Base-by-base conservation (phyloP, 2,329 filamentous ascomycete genomes). In the Drechslerella stenobrocha region DNA sequence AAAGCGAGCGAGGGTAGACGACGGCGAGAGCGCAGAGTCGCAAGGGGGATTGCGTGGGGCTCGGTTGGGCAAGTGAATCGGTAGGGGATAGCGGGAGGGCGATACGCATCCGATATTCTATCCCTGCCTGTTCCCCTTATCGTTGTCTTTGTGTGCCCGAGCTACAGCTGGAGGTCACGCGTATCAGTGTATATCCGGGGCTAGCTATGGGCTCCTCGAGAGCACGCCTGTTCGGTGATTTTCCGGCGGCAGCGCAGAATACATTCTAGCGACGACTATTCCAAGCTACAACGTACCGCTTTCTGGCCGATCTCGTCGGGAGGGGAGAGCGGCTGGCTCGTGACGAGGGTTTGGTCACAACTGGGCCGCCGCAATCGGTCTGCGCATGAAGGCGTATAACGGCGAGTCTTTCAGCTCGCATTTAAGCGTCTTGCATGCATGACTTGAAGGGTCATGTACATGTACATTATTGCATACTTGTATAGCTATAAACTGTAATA, bases 81-180 rank as follows among this genome's bases (percentile, higher is more conserved):
- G 48, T 56, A 48, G 57, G 55, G 55, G 63, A 56, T 67, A 35
- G 44, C 63, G 55, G 55, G 47, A 67, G 53, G 63, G 55, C 23
- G 60, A 67, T 51, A 59, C 55, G 55, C 28, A 44, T 45, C 28
- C 28, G 28, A 30, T 5, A 5, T 30, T 30, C 28, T 30, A 5
- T 30, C 11, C 28, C 28, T 30, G 5, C 28, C 11, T 55, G 52
- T 46, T 48, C 13, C 4, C 15, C 8, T 18, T n/a, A 7, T 42
- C 13, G 13, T 42, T 52, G 18, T n/a, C 6, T 40, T 22, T 52
- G 3, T 42, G n/a, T 18, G 7, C 22, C 56, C 34, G 55, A 60
- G 34, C 45, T 67, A 50, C 55, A 67, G 55, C 34, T 28, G 42
- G 34, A 35, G 47, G 50, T 34, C 47, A 51, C 50, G 55, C 44